Percentiles rank a stretch among this genome's conserved stretches.
Evolutionary conservation across 345 rosid genomes (phyloP).

Genomic region (Chamaenerion angustifolium): DNA sequence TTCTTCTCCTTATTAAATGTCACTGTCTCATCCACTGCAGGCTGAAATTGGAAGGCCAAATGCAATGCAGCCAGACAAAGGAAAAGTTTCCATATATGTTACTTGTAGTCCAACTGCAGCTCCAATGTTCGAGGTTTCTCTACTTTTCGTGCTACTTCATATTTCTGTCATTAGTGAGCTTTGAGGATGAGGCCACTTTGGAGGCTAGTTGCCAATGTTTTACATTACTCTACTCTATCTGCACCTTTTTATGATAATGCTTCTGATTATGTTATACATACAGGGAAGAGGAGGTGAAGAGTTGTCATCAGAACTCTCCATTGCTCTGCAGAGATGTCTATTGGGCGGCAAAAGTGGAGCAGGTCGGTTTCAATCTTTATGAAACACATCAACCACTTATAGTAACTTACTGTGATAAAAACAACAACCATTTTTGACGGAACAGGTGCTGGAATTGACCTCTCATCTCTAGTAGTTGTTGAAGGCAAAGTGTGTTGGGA

Average conservation of each 20-base stretch:
- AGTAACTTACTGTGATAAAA: background rate
- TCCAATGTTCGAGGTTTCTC: constrained; percentile 62
- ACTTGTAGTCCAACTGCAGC: constrained; percentile 87
- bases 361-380: constrained; percentile 45
- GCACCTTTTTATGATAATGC: too few species aligned
- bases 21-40: constrained; percentile 17
- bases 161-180: background rate
- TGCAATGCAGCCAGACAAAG: constrained; percentile 57
- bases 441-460: constrained; percentile 75
- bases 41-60: constrained; percentile 89
- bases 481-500: constrained; percentile 93
- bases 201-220: too few species aligned
- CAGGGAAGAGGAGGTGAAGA: constrained; percentile 97
- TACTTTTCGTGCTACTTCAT: background rate
- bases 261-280: background rate
- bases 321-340: constrained; percentile 60
- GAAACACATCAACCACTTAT: background rate
- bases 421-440: background rate
- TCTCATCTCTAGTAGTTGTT: constrained; percentile 52
- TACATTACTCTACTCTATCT: too few species aligned
- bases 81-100: constrained; percentile 61
- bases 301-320: constrained; percentile 64
- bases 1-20: background rate
- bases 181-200: too few species aligned
- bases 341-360: constrained; percentile 86